These are phyloP conservation scores for Cladorrhinum sp. DNA, from an alignment of 2,329 filamentous ascomycete species.

Conservation along the genomic window DNA sequence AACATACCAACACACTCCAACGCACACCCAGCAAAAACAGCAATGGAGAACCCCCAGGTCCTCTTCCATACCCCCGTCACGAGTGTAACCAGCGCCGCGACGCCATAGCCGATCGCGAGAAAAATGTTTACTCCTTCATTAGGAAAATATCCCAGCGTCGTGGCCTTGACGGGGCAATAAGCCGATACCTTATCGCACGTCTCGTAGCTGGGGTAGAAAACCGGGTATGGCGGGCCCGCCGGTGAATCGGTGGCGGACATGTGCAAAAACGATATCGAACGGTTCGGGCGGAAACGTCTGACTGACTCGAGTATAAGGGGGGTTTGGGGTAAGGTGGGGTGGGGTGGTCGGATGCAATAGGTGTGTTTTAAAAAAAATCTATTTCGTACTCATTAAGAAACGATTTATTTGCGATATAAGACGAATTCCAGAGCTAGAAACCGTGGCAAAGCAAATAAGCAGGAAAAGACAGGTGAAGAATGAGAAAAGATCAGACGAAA, in stretches of 20 bases:
- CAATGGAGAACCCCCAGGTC: conserved; percentile 54
- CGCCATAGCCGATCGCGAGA: conserved; percentile 49
- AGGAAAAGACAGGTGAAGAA: neutral
- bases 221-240: conserved; percentile 6
- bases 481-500: neutral
- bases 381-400: no score
- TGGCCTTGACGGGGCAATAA: conserved; percentile 48
- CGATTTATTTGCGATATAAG: neutral
- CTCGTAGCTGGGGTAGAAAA: conserved; percentile 23
- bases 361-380: no score
- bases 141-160: conserved; percentile 56
- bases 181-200: conserved; percentile 39
- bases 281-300: no score
- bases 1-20: conserved; percentile 51
- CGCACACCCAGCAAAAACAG: conserved; percentile 48
- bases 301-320: no score
- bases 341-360: no score
- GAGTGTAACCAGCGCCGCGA: conserved; percentile 43
- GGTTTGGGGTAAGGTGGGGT: no score
- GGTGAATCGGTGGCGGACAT: neutral
- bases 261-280: no score
- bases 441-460: neutral
- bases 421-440: neutral
- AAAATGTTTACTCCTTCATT: conserved; percentile 54
- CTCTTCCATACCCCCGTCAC: conserved; percentile 47